Conservation (phyloP, 2,329 filamentous ascomycete genomes). For the Arthrinium phaeospermum region DNA sequence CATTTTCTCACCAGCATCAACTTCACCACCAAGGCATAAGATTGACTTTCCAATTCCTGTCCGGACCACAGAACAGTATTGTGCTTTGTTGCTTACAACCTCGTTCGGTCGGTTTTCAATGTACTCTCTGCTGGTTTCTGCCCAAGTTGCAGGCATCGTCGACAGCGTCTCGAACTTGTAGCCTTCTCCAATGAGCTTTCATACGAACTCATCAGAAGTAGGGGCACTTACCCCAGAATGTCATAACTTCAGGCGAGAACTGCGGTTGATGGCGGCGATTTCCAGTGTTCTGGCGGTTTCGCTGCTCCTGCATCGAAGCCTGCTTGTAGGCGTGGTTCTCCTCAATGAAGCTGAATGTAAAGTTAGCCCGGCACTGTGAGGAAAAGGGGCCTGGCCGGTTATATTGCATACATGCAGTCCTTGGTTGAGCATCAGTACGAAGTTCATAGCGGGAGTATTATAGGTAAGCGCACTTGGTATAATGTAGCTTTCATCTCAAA, state of each 20-base stretch:
- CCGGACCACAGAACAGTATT: conserved; percentile 93
- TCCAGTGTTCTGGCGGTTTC: conserved; percentile 52
- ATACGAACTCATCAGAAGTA: not conserved
- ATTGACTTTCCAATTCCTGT: conserved; percentile 81
- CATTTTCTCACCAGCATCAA: conserved; percentile 74
- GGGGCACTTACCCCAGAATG: conserved; percentile 76
- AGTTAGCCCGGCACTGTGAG: conserved; percentile 6
- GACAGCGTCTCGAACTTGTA: conserved; percentile 96
- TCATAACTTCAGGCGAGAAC: conserved; percentile 79
- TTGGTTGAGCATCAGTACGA: conserved; percentile 38
- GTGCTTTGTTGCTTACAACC: conserved; percentile 84
- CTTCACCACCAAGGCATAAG: conserved; percentile 88
- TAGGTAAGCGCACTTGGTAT: conserved; percentile 72
- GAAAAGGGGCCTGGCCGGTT: not conserved
- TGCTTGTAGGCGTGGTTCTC: conserved; percentile 82
- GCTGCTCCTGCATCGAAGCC: conserved; percentile 64
- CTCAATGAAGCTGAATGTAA: conserved; percentile 77
- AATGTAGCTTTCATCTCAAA: conserved; percentile 97
- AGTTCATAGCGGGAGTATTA: not conserved
- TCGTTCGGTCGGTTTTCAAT: conserved; percentile 78
- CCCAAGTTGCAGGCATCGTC: conserved; percentile 77
- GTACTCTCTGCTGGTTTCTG: conserved; percentile 70
- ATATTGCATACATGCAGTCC: conserved; percentile 57
- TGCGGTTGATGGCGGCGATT: conserved; percentile 28
- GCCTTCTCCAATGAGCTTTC: conserved; percentile 54